Evolutionary conservation across 2,329 filamentous ascomycete genomes (phyloP).

Genomic region (Hirsutella thompsonii): DNA sequence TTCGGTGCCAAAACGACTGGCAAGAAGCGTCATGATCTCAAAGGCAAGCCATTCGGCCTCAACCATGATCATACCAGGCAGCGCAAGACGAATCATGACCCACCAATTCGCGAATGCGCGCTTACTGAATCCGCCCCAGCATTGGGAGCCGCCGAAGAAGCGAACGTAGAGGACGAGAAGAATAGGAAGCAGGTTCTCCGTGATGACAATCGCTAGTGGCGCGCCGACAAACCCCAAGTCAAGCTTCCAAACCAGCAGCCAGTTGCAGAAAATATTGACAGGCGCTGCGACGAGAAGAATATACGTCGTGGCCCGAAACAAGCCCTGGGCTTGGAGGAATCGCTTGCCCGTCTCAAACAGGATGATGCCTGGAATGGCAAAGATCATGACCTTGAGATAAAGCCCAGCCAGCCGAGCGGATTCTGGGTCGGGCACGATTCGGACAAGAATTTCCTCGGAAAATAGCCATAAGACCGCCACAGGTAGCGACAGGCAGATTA

Average conservation of each 20-base stretch:
- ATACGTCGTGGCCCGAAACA: constrained; percentile 68
- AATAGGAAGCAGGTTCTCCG: constrained; percentile 63
- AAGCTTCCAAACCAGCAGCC: constrained; percentile 63
- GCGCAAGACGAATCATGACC: constrained; percentile 69
- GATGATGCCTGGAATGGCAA: constrained; percentile 64
- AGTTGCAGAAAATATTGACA: constrained; percentile 66
- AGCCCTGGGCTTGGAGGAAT: constrained; percentile 70
- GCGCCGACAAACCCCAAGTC: constrained; percentile 65
- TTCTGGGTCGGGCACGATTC: constrained; percentile 35
- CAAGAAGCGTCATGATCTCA: constrained; percentile 75
- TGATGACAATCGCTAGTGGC: constrained; percentile 67
- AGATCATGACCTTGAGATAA: constrained; percentile 59
- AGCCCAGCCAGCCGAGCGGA: constrained; percentile 54
- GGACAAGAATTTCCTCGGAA: constrained; percentile 49
- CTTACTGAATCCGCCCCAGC: constrained; percentile 71
- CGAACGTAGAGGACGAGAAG: constrained; percentile 68
- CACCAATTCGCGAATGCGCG: constrained; percentile 66
- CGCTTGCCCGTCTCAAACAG: constrained; percentile 69
- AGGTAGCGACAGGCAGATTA: constrained; percentile 59
- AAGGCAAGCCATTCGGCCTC: constrained; percentile 90
- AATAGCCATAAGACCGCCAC: constrained; percentile 60
- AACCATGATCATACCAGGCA: constrained; percentile 88
- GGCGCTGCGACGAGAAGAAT: constrained; percentile 66
- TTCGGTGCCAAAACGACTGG: constrained; percentile 66
- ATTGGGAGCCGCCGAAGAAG: constrained; percentile 61